Percentiles rank a stretch among this genome's conserved stretches.
phyloP scores from a whole-genome alignment of 179 eudicot genomes.

The Heliamphora pulchella region DNA sequence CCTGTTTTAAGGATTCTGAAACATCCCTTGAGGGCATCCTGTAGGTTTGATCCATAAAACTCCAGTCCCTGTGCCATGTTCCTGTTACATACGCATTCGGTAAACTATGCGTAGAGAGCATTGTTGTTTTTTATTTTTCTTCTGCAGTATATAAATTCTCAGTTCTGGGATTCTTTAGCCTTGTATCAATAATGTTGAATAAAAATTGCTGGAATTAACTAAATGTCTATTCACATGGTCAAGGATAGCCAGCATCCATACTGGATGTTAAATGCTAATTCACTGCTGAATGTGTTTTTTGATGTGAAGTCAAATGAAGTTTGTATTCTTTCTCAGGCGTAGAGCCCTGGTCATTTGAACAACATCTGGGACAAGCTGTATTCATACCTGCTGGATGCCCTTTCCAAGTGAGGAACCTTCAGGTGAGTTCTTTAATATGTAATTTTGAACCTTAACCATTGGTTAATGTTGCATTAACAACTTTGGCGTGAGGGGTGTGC shows the following conservation, averaged over 20 bases:
- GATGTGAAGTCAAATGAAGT: not conserved
- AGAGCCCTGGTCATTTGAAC: constrained; percentile 94
- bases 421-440: constrained; percentile 40
- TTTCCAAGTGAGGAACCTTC: constrained; percentile 81
- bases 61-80: not conserved
- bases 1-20: not conserved
- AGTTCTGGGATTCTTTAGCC: not conserved
- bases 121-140: not conserved
- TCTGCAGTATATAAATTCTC: not conserved
- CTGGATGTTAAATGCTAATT: not conserved
- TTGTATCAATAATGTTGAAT: not conserved
- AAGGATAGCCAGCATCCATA: not conserved
- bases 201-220: not conserved
- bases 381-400: constrained; percentile 98
- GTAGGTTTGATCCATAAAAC: not conserved
- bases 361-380: constrained; percentile 77
- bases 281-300: constrained; percentile 3
- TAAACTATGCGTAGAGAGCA: not conserved
- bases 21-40: not conserved
- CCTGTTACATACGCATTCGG: not conserved
- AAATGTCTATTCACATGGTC: not conserved
- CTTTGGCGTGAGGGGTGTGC: not conserved
- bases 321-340: constrained; percentile 42
- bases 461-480: not conserved
- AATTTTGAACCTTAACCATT: not conserved